Evolutionary conservation across 2,329 filamentous ascomycete species (phyloP), one percentile per base, ranked within the genome.

Genomic region (Thelonectria olida): DNA sequence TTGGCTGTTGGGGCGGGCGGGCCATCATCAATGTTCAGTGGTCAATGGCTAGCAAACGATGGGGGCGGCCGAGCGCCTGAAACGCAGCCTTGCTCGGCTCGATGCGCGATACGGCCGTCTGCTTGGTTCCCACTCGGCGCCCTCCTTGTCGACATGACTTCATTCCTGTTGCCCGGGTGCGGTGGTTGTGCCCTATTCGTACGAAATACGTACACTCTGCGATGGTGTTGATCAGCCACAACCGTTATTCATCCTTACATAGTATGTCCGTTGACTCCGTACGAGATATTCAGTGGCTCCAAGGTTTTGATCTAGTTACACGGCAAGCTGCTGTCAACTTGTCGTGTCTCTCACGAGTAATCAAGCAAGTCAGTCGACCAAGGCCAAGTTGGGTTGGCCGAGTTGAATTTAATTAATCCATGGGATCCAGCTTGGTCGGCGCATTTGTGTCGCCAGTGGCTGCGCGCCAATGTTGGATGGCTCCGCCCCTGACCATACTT

Each of bases 41-140:
- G 39, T 23, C 12, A 19, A 36, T 51, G 54, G 49, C 27, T 12
- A 54, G 50, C 19, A 42, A 23, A 42, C 49, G 38, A 54, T 31
- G 23, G 23, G 17, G 34, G 22, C 36, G 23, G 22, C 36, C 44
- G 45, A 48, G 13, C 34, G 45, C 39, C 44, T 54, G 57, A 59
- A 59, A 59, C 57, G 42, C n/a, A 44, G 44, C 42, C 38, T 54
- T 54, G 42, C 44, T 48, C 51, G 51, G 41, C 22, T 47, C 15
- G 19, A 44, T 54, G 51, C 51, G 51, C 28, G 39, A 54, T 15
- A 54, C 51, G 51, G 23, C 31, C 42, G 47, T 53, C 56, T 44
- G 48, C 50, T n/a, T 8, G 19, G 53, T 44, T 20, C 42, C 49
- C 28, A 19, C 36, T 25, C 25, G 8, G 19, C 28, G 49, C 56